Evolutionary conservation across 345 rosid genomes (phyloP), one percentile per base, ranked within the genome.

Genomic region (Kandelia obovata): DNA sequence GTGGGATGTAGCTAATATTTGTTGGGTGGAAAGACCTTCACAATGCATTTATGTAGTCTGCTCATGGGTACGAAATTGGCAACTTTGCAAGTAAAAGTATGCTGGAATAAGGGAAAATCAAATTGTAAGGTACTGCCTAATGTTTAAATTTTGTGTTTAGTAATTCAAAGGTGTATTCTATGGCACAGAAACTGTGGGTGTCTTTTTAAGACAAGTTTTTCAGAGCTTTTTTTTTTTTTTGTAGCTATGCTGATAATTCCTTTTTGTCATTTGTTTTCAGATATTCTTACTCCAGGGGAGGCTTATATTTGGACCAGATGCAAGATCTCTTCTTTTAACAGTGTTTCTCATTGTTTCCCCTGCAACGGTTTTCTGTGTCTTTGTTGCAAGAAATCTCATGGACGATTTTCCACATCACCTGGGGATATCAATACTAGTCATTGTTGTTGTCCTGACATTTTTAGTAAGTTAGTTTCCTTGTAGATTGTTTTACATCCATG

Each of bases 261-360:
- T 28, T 23, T 46, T 30, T 43, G 59, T 52, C 25, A 46, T 78
- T 52, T 75, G 63, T 70, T 26, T 84, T 74, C 92, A 95, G 99
- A 74, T 83, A 80, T 95, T 95, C 76, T 51, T 81, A 66, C 75
- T 82, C 51, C 76, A 74, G 28, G 99, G 99, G 72, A 87, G 99
- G 83, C 83, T 95, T 43, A 87, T 95, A 73, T 92, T 90, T 79
- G 99, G 99, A 82, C 99, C 99, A 0, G 99, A 95, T 86, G 92
- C 87, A 21, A 79, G 86, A 67, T 90, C 88, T 17, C 62, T 95
- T 58, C 77, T 85, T 64, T 66, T 92, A 13, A 83, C 96, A 28
- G 56, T 87, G 74, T 80, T 82, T 82, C 79, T 95, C 72, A 79
- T 95, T 62, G 89, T 87, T 60, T 88, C 79, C 73, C 99, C 99